A percentile compares a stretch with the other conserved stretches of the same genome.
Evolutionary conservation across 1,284 basidiomycete genomes (phyloP).

Genomic region (Austroboletus niveus): DNA sequence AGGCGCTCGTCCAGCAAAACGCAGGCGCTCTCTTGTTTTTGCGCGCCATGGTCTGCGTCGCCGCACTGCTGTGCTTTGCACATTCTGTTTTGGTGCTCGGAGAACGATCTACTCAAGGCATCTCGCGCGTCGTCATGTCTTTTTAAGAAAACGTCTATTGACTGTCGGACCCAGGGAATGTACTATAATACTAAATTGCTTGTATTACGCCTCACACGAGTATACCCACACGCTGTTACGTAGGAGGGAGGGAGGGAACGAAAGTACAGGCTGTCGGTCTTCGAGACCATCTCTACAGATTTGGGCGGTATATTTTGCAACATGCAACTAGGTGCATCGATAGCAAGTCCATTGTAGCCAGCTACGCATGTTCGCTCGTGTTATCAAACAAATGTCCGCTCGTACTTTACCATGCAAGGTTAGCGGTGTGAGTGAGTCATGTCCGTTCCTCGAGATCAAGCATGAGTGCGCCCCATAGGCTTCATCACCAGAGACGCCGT

Average conservation of each 20-base stretch:
- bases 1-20: conserved; percentile 18
- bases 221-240: background rate
- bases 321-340: conserved; percentile 7
- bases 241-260: conserved; percentile 2
- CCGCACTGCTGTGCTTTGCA: conserved; percentile 4
- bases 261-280: background rate
- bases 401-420: background rate
- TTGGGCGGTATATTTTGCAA: background rate
- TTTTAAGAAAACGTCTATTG: no score
- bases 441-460: conserved; percentile 19
- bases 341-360: conserved; percentile 30
- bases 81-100: conserved; percentile 7
- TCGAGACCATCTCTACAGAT: background rate
- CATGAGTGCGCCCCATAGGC: conserved; percentile 16
- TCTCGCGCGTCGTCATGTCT: background rate
- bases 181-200: no score
- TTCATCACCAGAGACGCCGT: conserved; percentile 28
- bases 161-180: no score
- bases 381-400: conserved; percentile 8
- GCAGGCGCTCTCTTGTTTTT: conserved; percentile 8
- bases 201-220: background rate
- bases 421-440: conserved; percentile 8
- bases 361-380: conserved; percentile 26
- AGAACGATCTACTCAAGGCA: background rate
- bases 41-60: conserved; percentile 3